Evolutionary conservation across 352 stramenopile genomes (phyloP), one percentile per base, ranked within the genome.

Genomic region (Globisporangium radiosum): DNA sequence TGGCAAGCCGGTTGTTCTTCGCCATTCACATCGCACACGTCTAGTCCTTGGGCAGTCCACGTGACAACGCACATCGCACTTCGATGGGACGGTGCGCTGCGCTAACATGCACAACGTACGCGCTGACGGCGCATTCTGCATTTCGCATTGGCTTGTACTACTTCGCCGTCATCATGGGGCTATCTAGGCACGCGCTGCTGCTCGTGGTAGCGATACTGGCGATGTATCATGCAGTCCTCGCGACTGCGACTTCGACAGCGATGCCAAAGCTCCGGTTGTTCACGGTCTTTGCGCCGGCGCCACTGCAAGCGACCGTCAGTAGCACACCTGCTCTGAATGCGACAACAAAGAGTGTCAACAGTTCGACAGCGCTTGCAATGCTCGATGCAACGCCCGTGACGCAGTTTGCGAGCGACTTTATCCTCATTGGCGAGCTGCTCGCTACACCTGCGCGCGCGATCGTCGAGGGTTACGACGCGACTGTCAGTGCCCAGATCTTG

Each of bases 391-490:
- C 45, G n/a, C 45, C 40, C 10, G 37, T 58, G 11, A 58, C 54
- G 42, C 36, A 52, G 15, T 56, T 56, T 17, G 52, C 54, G 37
- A 66, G 54, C 43, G 60, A 66, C 54, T 66, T 66, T 36, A 56
- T 66, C 19, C 33, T 66, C 11, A n/a, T 58, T n/a, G 54, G 54
- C 11, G 17, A 19, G n/a, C 15, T n/a, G n/a, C n/a, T 48, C 19
- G n/a, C 15, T 3, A 15, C 7, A 39, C 39, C 7, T 2, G 3
- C 2, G 0, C 40, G 45, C n/a, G 7, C 36, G 13, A 39, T 53
- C 9, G 25, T 40, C n/a, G 53, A 54, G 0, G 38, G 25, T 4
- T 67, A 60, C 51, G 33, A 57, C 7, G 44, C 51, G 38, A 56
- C 56, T 0, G 47, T 45, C 44, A 55, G 39, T 8, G 56, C 62